phyloP scores from a whole-genome alignment of 2,329 filamentous ascomycete species.

The Coniella lustricola region DNA sequence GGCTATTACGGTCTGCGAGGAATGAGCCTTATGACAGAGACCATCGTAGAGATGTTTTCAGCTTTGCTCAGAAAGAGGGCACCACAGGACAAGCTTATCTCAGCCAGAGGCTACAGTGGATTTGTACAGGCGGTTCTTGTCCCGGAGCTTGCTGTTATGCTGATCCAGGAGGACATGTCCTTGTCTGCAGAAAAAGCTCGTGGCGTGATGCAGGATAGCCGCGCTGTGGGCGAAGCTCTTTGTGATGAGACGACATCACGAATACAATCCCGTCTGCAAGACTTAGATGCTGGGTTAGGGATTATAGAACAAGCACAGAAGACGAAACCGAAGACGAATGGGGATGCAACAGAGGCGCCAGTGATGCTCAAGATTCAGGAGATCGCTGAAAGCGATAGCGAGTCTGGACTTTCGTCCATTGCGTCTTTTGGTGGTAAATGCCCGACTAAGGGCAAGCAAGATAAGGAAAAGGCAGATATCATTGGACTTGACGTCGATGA shows the following conservation, averaged over 20 bases:
- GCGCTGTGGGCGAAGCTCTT: conserved; percentile 58
- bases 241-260: conserved; percentile 53
- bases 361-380: conserved; percentile 5
- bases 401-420: background rate
- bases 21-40: conserved; percentile 63
- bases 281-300: conserved; percentile 20
- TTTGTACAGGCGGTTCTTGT: conserved; percentile 73
- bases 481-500: too few species aligned
- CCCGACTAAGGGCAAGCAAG: background rate
- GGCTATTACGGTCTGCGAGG: conserved; percentile 82
- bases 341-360: background rate
- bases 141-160: conserved; percentile 55
- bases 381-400: conserved; percentile 3
- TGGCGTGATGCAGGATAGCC: conserved; percentile 59
- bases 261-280: background rate
- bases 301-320: conserved; percentile 17
- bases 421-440: background rate
- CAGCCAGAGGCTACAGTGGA: conserved; percentile 56
- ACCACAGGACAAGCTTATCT: conserved; percentile 57
- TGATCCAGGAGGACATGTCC: conserved; percentile 51
- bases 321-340: conserved; percentile 19
- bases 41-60: conserved; percentile 55
- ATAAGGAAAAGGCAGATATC: too few species aligned
- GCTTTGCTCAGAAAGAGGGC: conserved; percentile 54
- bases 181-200: conserved; percentile 37